phyloP scores from a whole-genome alignment of 1,284 basidiomycete genomes.

The Afroboletus lepidellus region DNA sequence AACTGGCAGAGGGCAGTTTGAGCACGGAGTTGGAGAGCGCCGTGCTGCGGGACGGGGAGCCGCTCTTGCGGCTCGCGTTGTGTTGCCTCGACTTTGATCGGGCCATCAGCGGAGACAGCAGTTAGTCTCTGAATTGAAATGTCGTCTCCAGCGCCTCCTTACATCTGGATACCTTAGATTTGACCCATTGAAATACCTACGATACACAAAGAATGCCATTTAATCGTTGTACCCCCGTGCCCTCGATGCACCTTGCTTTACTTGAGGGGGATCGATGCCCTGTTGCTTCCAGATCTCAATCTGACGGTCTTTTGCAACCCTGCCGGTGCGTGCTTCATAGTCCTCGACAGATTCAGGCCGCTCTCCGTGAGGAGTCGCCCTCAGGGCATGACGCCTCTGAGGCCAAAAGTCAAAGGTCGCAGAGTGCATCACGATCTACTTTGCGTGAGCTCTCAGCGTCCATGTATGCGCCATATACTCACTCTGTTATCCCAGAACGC shows the following conservation, averaged over 20 bases:
- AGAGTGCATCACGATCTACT: slow-evolving; percentile 67
- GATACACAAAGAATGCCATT: slow-evolving; percentile 13
- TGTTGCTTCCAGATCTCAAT: slow-evolving; percentile 63
- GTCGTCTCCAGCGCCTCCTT: background rate
- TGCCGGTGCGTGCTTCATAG: slow-evolving; percentile 66
- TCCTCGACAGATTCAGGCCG: slow-evolving; percentile 72
- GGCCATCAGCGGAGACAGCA: slow-evolving; percentile 12
- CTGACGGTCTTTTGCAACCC: slow-evolving; percentile 63
- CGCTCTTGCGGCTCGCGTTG: slow-evolving; percentile 19
- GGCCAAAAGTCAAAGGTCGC: slow-evolving; percentile 81
- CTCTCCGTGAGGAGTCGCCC: slow-evolving; percentile 82
- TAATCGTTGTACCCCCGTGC: slow-evolving; percentile 60
- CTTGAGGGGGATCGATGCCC: slow-evolving; percentile 45
- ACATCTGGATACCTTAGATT: slow-evolving; percentile 3
- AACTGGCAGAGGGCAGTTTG: slow-evolving; percentile 10
- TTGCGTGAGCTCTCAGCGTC: slow-evolving; percentile 1
- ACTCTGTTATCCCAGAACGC: slow-evolving; percentile 77
- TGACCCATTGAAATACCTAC: background rate
- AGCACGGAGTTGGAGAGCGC: slow-evolving; percentile 20
- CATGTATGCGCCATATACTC: background rate
- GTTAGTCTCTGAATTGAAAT: slow-evolving; percentile 3
- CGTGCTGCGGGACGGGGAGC: slow-evolving; percentile 26
- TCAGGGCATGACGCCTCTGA: slow-evolving; percentile 69
- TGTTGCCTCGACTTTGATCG: slow-evolving; percentile 25
- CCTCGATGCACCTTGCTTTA: slow-evolving; percentile 33